Evolutionary conservation across 305 asterid species (phyloP).

Genomic region (Fraxinus nigra): DNA sequence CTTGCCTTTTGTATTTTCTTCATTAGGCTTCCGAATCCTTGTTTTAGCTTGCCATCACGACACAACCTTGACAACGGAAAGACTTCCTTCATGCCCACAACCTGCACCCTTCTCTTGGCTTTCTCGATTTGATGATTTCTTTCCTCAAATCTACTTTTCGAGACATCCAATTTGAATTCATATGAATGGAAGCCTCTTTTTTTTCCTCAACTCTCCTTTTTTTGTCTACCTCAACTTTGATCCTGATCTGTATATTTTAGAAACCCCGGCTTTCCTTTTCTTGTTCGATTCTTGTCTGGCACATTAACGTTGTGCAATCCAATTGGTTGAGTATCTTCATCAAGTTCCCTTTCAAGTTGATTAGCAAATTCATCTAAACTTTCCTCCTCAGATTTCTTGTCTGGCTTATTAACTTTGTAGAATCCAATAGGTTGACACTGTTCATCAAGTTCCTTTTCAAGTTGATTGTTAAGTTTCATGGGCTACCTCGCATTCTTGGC

Average conservation of each 20-base stretch:
- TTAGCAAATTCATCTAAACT: not conserved
- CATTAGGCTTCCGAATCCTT: not conserved
- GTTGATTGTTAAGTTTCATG: too few species aligned
- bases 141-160: not conserved
- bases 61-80: not conserved
- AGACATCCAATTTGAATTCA: not conserved
- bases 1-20: not conserved
- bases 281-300: not conserved
- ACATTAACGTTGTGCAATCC: not conserved
- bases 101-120: not conserved
- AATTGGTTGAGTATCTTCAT: not conserved
- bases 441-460: not conserved
- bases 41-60: not conserved
- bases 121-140: not conserved
- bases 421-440: not conserved
- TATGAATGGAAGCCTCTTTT: not conserved
- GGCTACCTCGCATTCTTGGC: too few species aligned
- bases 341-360: not conserved
- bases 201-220: too few species aligned
- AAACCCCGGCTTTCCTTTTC: not conserved
- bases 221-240: not conserved
- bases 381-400: not conserved
- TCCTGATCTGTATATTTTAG: slow-evolving; percentile 14
- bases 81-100: not conserved
- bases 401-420: not conserved